Base-by-base conservation (phyloP, 1,284 basidiomycete genomes). In the Phellopilus nigrolimitatus region DNA sequence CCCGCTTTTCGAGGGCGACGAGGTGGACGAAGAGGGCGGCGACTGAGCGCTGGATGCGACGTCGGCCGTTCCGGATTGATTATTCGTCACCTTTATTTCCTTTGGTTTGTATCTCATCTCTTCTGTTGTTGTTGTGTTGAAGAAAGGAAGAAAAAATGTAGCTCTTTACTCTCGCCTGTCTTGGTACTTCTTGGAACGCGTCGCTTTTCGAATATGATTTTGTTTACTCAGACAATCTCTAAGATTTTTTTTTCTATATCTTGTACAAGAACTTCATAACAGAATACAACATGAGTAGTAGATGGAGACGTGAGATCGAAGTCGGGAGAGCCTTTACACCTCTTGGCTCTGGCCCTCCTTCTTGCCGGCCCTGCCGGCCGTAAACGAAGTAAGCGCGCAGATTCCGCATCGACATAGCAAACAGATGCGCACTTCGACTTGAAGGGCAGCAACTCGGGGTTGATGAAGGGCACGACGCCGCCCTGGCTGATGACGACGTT, bases 401-500 rank as follows among this genome's bases (percentile, higher is more conserved):
- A n/a, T 7, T 37, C 34, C n/a, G 15, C 10, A n/a, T 37, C n/a
- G 34, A 7, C n/a, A 37, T 12, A 33, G 10, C n/a, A 3, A 3
- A 37, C 34, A 36, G 22, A 15, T 5, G 17, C 42, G 27, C n/a
- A 44, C 51, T 57, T 57, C 28, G 49, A 53, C 25, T 71, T 71
- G 62, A 62, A 66, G 40, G 84, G 84, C 57, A 88, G 73, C 57
- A 88, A 80, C 75, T 71, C 72, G 41, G 74, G 69, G 62, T 74
- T 70, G 60, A 76, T 76, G 60, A 68, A 67, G 55, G 90, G 90
- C 46, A 93, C 79, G 59, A 91, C 89, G 82, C 88, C 88, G 73
- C 89, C 89, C 68, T 91, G 88, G 38, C 84, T 88, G 75, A 92
- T 91, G 66, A 88, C 82, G 61, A 91, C 88, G 61, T 80, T 74